Conservation (phyloP, 257 asterid genomes). For the Coffea eugenioides region DNA sequence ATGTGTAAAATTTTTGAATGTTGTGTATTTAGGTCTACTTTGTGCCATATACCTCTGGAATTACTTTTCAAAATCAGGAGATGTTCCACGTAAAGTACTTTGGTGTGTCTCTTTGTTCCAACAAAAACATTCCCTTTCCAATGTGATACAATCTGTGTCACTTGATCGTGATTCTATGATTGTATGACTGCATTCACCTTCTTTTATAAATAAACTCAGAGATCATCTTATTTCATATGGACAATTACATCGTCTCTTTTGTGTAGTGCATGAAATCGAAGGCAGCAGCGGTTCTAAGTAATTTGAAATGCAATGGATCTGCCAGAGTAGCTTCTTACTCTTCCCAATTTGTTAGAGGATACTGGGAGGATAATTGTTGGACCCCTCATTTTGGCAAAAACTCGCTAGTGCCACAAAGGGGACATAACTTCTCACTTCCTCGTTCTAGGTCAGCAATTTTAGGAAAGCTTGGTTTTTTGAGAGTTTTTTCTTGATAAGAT, state of each 20-base stretch:
- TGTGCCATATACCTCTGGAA: background rate
- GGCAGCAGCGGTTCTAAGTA: constrained; percentile 16
- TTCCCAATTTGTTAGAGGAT: constrained; percentile 16
- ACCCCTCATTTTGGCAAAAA: constrained; percentile 8
- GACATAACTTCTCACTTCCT: constrained; percentile 33
- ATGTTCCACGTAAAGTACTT: background rate
- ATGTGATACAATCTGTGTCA: background rate
- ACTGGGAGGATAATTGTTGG: constrained; percentile 21
- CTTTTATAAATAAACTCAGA: background rate
- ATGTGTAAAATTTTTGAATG: background rate
- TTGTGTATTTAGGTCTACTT: background rate
- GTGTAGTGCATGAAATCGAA: constrained; percentile 27
- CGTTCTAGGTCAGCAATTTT: constrained; percentile 31
- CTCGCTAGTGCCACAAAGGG: constrained; percentile 15
- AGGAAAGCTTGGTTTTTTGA: background rate
- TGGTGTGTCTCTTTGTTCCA: background rate
- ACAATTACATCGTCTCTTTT: background rate
- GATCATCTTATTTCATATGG: background rate
- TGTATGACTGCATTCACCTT: background rate
- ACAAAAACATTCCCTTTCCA: background rate
- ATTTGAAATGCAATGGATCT: constrained; percentile 21
- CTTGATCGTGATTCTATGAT: background rate
- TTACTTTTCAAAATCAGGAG: background rate
- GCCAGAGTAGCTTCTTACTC: constrained; percentile 15
- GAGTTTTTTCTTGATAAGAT: background rate